Conservation (phyloP, 1,284 basidiomycete species). For the Ceratobasidium sp. region DNA sequence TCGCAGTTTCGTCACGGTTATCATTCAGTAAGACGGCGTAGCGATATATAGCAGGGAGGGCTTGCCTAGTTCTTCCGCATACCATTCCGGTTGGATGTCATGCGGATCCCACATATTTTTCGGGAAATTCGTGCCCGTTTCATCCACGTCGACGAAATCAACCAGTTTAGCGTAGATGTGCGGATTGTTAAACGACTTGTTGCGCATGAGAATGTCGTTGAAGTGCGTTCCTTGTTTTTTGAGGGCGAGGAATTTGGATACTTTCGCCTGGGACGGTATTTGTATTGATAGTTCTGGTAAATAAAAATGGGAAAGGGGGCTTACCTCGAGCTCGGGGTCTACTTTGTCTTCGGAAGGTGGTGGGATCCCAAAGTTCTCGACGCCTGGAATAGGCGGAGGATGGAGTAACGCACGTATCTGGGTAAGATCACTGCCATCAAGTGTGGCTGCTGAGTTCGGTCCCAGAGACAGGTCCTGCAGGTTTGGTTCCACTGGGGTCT, state of each 20-base stretch:
- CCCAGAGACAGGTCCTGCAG: conserved; percentile 32
- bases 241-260: conserved; percentile 78
- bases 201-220: conserved; percentile 92
- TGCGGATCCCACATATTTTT: conserved; percentile 75
- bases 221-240: conserved; percentile 89
- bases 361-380: conserved; percentile 85
- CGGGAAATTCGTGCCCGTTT: conserved; percentile 85
- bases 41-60: conserved; percentile 38
- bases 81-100: conserved; percentile 74
- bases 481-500: conserved; percentile 54
- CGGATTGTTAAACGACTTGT: conserved; percentile 92
- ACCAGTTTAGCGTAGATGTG: conserved; percentile 94
- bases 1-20: neutral
- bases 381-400: conserved; percentile 73
- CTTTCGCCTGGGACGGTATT: conserved; percentile 70
- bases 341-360: conserved; percentile 67
- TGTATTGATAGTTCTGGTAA: conserved; percentile 5
- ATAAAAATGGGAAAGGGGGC: conserved; percentile 49
- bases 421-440: conserved; percentile 41
- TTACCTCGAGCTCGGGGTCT: conserved; percentile 73
- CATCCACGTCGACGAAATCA: conserved; percentile 90
- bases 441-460: neutral
- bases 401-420: conserved; percentile 66
- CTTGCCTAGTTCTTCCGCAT: conserved; percentile 76
- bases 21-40: neutral